These are phyloP conservation scores for Simplicillium aogashimaense DNA, from an alignment of 2,329 filamentous ascomycete species.

Conservation along the genomic window DNA sequence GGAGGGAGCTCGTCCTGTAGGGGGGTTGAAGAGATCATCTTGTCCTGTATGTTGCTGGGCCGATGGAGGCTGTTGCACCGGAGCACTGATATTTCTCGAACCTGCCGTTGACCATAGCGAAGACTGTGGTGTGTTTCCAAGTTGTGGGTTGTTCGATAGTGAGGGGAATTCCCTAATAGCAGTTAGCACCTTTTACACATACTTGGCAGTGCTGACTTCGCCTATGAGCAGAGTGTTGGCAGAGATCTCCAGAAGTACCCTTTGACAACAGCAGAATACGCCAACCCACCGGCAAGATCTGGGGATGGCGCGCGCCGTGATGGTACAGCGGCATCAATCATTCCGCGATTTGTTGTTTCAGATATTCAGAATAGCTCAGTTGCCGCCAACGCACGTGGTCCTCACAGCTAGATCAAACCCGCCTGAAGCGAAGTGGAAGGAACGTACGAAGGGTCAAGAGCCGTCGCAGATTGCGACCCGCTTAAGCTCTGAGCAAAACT, in stretches of 20 bases:
- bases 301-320: neutral
- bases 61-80: constrained; percentile 38
- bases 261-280: constrained; percentile 22
- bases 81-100: constrained; percentile 36
- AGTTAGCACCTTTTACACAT: constrained; percentile 4
- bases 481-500: constrained; percentile 59
- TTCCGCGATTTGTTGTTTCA: no score
- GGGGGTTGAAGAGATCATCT: constrained; percentile 33
- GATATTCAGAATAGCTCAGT: no score
- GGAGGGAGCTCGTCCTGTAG: constrained; percentile 25
- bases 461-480: constrained; percentile 51
- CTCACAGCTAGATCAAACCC: no score
- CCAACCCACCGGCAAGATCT: constrained; percentile 5
- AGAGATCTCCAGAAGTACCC: constrained; percentile 10
- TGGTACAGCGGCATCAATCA: no score
- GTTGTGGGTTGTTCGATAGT: constrained; percentile 49
- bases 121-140: constrained; percentile 35
- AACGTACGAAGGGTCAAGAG: constrained; percentile 57
- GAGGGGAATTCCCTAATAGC: constrained; percentile 58
- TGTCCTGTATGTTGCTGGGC: constrained; percentile 41
- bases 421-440: constrained; percentile 7
- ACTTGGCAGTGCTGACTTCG: neutral
- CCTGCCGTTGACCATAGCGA: constrained; percentile 46
- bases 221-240: neutral
- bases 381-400: no score